These are phyloP conservation scores for Colletotrichum sp. DNA, from an alignment of 2,329 filamentous ascomycete species.

Conservation along the genomic window DNA sequence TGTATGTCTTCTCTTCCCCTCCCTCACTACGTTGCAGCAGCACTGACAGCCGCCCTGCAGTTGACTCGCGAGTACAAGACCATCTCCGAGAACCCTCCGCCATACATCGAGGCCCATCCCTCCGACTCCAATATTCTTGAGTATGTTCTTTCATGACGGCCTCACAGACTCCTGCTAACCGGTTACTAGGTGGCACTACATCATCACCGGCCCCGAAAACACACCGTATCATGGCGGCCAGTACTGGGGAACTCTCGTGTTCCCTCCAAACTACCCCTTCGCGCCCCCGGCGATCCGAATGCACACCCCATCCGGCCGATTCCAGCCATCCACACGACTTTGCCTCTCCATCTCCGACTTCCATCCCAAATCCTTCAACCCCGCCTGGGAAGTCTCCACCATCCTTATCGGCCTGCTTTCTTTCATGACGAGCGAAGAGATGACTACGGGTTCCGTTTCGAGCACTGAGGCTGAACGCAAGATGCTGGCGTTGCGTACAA, in stretches of 20 bases:
- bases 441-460: constrained; percentile 91
- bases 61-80: constrained; percentile 68
- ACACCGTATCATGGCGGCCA: constrained; percentile 95
- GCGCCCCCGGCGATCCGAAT: constrained; percentile 97
- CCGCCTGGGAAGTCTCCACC: constrained; percentile 96
- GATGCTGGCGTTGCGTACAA: constrained; percentile 75
- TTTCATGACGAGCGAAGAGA: constrained; percentile 99
- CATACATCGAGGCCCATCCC: constrained; percentile 87
- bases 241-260: constrained; percentile 97
- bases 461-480: constrained; percentile 79
- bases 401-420: constrained; percentile 93
- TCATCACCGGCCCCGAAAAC: constrained; percentile 91
- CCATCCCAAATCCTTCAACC: constrained; percentile 97
- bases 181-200: constrained; percentile 82
- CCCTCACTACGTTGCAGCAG: background rate
- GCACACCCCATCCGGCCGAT: constrained; percentile 96
- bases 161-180: background rate
- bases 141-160: constrained; percentile 46
- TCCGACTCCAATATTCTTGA: constrained; percentile 92
- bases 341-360: constrained; percentile 98
- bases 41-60: constrained; percentile 38
- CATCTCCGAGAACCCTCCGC: constrained; percentile 77
- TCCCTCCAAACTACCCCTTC: constrained; percentile 96
- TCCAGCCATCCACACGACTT: constrained; percentile 88
- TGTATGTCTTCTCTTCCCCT: constrained; percentile 45